A percentile compares a stretch with the other conserved stretches of the same genome.
phyloP scores from a whole-genome alignment of 2,329 filamentous ascomycete genomes.

The Colletotrichum sp. region DNA sequence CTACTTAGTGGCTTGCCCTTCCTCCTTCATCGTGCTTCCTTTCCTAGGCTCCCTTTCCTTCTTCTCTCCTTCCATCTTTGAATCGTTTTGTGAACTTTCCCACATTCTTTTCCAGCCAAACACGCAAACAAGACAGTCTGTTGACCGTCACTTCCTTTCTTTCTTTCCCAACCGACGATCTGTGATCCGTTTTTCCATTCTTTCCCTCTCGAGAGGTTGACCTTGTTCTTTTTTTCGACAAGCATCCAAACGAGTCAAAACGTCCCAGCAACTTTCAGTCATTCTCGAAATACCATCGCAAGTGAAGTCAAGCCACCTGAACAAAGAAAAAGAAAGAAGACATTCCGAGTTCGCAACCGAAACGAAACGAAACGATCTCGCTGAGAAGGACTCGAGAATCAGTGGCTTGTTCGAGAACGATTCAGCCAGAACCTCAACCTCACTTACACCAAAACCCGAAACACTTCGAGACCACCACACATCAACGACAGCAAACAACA shows the following conservation, averaged over 20 bases:
- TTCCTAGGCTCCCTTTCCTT: not conserved
- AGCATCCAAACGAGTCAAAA: not conserved
- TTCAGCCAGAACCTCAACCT: not conserved
- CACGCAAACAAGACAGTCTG: constrained; percentile 8
- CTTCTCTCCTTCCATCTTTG: constrained; percentile 10
- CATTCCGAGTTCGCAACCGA: not conserved
- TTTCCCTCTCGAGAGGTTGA: not conserved
- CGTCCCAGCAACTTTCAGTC: not conserved
- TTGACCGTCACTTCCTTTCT: constrained; percentile 18
- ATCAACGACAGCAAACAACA: constrained; percentile 13
- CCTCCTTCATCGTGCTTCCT: not conserved
- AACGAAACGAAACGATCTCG: not conserved
- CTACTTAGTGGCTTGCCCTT: constrained; percentile 19
- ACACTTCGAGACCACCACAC: not conserved
- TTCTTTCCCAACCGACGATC: constrained; percentile 12
- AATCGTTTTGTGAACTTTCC: constrained; percentile 3
- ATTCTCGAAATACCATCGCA: not conserved
- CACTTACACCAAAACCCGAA: not conserved
- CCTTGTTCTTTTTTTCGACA: not conserved
- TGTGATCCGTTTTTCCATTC: constrained; percentile 22
- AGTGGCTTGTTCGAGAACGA: not conserved
- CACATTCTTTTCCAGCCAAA: constrained; percentile 18
- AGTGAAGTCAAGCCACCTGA: not conserved
- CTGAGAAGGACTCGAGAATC: not conserved
- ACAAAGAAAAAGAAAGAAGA: not conserved